phyloP scores from a whole-genome alignment of 2,329 filamentous ascomycete genomes.

The Albophoma yamanashiensis region DNA sequence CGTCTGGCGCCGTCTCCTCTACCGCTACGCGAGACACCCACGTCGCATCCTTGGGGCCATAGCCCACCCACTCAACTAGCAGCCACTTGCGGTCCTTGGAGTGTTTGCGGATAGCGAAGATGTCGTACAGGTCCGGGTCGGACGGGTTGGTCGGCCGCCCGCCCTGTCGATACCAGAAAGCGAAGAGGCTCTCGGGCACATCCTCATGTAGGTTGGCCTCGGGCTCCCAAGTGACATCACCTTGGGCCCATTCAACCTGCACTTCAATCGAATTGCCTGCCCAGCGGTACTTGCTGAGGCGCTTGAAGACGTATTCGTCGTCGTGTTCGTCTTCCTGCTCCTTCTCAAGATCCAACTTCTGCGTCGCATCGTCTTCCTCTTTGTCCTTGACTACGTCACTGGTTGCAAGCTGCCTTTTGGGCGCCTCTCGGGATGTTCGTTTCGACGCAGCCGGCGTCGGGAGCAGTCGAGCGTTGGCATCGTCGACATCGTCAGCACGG shows the following conservation, averaged over 20 bases:
- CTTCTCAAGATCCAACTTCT: not conserved
- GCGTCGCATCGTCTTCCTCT: too few species aligned
- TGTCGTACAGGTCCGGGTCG: conserved; percentile 18
- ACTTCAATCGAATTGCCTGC: conserved; percentile 16
- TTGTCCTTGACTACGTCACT: not conserved
- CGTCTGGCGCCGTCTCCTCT: conserved; percentile 13
- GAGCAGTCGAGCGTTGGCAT: not conserved
- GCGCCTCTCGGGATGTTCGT: not conserved
- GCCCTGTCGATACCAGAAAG: conserved; percentile 18
- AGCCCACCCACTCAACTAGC: conserved; percentile 26
- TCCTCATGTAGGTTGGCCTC: conserved; percentile 22
- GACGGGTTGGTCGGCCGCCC: conserved; percentile 21
- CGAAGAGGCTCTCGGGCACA: conserved; percentile 16
- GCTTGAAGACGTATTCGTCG: conserved; percentile 9
- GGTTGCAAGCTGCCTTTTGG: not conserved
- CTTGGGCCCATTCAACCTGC: conserved; percentile 18
- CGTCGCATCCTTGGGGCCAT: conserved; percentile 13
- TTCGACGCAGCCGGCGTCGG: not conserved
- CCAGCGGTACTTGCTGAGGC: conserved; percentile 18
- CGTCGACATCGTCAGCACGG: not conserved
- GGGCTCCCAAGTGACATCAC: conserved; percentile 21
- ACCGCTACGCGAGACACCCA: conserved; percentile 18
- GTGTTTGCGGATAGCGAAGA: conserved; percentile 22
- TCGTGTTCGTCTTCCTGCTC: not conserved
- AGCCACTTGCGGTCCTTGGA: conserved; percentile 14